These are phyloP conservation scores for Ogataea pignaliae DNA, from an alignment of 805 yeast genomes.

Conservation along the genomic window DNA sequence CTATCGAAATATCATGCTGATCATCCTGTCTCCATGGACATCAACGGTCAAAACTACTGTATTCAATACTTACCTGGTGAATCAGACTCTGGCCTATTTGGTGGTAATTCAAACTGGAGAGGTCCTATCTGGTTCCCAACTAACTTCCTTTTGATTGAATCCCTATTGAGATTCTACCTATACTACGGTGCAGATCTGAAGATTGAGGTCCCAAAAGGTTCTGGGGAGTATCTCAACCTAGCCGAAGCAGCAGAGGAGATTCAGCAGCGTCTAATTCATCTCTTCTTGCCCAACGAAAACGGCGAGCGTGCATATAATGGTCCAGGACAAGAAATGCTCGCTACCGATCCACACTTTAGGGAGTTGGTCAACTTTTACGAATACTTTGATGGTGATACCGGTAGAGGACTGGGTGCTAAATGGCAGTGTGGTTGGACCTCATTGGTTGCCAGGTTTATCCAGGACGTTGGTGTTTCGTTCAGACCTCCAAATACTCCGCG, in stretches of 20 bases:
- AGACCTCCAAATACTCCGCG: conserved; percentile 39
- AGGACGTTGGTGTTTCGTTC: conserved; percentile 76
- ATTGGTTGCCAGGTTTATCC: conserved; percentile 85
- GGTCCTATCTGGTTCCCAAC: conserved; percentile 98
- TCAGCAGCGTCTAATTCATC: conserved; percentile 76
- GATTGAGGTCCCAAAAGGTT: conserved; percentile 84
- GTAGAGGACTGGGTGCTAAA: conserved; percentile 88
- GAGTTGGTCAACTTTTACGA: conserved; percentile 80
- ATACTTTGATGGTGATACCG: conserved; percentile 91
- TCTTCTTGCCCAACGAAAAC: conserved; percentile 64
- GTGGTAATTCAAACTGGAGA: conserved; percentile 96
- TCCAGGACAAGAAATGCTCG: conserved; percentile 44
- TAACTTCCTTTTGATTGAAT: conserved; percentile 78
- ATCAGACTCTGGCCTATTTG: conserved; percentile 89
- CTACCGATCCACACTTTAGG: conserved; percentile 64
- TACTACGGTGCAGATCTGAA: conserved; percentile 84
- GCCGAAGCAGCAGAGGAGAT: conserved; percentile 90
- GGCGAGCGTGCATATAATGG: conserved; percentile 74
- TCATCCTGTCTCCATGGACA: conserved; percentile 80
- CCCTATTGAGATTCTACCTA: conserved; percentile 79
- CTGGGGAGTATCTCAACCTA: conserved; percentile 69
- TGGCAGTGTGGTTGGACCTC: conserved; percentile 98
- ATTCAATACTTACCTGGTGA: conserved; percentile 83
- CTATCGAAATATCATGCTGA: conserved; percentile 81
- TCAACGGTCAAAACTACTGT: conserved; percentile 64